These are phyloP conservation scores for Aspergillus quadricinctus DNA, from an alignment of 2,329 filamentous ascomycete genomes.

Conservation along the genomic window DNA sequence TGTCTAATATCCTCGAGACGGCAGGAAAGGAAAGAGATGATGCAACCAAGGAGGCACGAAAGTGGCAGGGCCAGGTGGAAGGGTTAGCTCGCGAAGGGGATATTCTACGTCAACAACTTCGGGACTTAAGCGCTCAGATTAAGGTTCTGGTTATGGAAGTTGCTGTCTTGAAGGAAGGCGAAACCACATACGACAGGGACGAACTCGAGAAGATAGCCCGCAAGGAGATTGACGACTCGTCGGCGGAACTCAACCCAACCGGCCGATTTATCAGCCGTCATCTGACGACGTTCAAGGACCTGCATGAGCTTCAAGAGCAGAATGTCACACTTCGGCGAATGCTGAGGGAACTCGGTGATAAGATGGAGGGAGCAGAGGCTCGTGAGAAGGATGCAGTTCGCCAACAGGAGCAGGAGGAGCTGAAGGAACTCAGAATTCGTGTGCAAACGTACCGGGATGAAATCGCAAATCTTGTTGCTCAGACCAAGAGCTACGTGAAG, in stretches of 20 bases:
- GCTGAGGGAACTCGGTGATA: constrained; percentile 76
- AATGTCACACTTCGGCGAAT: constrained; percentile 80
- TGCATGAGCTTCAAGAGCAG: constrained; percentile 79
- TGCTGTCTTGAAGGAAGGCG: constrained; percentile 70
- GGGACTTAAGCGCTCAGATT: constrained; percentile 84
- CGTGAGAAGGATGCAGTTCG: constrained; percentile 54
- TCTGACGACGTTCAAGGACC: constrained; percentile 82
- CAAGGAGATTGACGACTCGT: constrained; percentile 67
- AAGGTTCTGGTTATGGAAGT: constrained; percentile 87
- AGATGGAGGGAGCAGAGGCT: constrained; percentile 88
- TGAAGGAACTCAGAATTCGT: constrained; percentile 68
- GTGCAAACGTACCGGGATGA: constrained; percentile 80
- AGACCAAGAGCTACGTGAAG: constrained; percentile 88
- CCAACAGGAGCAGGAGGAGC: constrained; percentile 60
- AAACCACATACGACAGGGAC: constrained; percentile 67
- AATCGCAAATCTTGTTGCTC: constrained; percentile 72
- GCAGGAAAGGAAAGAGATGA: constrained; percentile 75
- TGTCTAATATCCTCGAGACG: constrained; percentile 78
- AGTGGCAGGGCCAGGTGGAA: constrained; percentile 68
- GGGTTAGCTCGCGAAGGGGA: constrained; percentile 62
- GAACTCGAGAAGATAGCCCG: constrained; percentile 74
- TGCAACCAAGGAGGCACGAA: constrained; percentile 73
- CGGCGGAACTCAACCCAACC: constrained; percentile 75
- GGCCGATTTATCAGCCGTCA: constrained; percentile 85
- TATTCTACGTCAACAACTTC: constrained; percentile 78